Conservation (phyloP, 169 alveolate species). For the Perkinsus chesapeaki region DNA sequence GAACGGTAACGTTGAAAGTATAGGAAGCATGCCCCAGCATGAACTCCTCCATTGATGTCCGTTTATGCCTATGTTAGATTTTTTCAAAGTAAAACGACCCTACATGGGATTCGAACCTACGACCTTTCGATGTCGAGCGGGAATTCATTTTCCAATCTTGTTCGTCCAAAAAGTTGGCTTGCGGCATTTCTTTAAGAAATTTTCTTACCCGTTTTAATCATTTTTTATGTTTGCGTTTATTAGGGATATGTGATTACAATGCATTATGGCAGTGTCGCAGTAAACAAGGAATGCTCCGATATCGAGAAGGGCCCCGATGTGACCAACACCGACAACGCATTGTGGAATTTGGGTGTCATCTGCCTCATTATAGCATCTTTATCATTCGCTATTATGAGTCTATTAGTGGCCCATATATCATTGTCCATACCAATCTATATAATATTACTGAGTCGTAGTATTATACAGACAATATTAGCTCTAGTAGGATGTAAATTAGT, state of each 20-base stretch:
- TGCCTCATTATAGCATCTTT: not conserved
- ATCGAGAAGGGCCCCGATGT: not conserved
- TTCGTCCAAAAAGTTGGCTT: too few relatives aligned
- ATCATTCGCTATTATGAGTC: not conserved
- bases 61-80: too few relatives aligned
- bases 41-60: too few relatives aligned
- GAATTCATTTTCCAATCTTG: not conserved
- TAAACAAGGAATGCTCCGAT: not conserved
- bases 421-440: not conserved
- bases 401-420: not conserved
- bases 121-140: not conserved
- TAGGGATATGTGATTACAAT: not conserved
- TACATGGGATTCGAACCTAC: not conserved
- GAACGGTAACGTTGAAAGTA: too few relatives aligned
- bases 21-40: too few relatives aligned
- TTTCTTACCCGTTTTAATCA: too few relatives aligned
- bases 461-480: not conserved
- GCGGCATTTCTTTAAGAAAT: too few relatives aligned
- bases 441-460: not conserved
- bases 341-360: not conserved
- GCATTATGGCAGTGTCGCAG: not conserved
- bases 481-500: not conserved
- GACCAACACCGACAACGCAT: not conserved
- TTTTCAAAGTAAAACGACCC: too few relatives aligned
- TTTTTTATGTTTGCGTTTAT: not conserved